A percentile compares a stretch with the other conserved stretches of the same genome.
Conservation (phyloP, 257 asterid genomes). For the Solanum pinnatisectum region DNA sequence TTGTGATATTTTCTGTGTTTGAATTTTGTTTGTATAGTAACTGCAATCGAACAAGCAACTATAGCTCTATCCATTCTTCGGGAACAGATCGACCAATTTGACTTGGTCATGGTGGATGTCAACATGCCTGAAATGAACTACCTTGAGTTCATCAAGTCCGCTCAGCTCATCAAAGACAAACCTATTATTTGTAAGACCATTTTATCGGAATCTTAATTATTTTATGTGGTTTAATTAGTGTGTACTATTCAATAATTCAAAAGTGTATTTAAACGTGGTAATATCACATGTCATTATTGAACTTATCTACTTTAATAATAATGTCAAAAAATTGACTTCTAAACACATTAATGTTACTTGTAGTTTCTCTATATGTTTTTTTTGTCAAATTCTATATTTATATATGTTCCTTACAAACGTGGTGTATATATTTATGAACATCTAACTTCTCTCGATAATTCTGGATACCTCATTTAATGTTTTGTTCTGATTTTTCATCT, state of each 20-base stretch:
- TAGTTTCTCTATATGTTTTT: background rate
- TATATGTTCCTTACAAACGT: no score
- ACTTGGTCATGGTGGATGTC: slow-evolving; percentile 28
- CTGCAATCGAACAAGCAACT: slow-evolving; percentile 16
- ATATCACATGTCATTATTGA: background rate
- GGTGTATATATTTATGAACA: background rate
- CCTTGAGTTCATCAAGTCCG: slow-evolving; percentile 15
- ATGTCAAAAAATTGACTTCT: background rate
- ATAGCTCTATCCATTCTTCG: slow-evolving; percentile 20
- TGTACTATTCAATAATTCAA: background rate
- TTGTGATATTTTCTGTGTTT: background rate
- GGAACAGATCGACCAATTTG: slow-evolving; percentile 14
- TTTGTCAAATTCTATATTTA: no score
- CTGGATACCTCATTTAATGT: background rate
- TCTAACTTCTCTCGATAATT: background rate
- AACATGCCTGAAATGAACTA: slow-evolving; percentile 23
- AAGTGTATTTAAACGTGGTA: background rate
- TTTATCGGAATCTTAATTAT: background rate
- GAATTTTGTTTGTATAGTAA: slow-evolving; percentile 10
- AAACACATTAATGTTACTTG: background rate
- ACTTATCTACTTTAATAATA: background rate
- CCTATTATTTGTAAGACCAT: slow-evolving; percentile 24
- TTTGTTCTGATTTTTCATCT: background rate
- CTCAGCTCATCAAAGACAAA: background rate
- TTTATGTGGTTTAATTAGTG: background rate